Percentiles rank a stretch among this genome's conserved stretches.
These are phyloP conservation scores for Mollisia scopiformis DNA, from an alignment of 2,329 filamentous ascomycete species.

Conservation along the genomic window DNA sequence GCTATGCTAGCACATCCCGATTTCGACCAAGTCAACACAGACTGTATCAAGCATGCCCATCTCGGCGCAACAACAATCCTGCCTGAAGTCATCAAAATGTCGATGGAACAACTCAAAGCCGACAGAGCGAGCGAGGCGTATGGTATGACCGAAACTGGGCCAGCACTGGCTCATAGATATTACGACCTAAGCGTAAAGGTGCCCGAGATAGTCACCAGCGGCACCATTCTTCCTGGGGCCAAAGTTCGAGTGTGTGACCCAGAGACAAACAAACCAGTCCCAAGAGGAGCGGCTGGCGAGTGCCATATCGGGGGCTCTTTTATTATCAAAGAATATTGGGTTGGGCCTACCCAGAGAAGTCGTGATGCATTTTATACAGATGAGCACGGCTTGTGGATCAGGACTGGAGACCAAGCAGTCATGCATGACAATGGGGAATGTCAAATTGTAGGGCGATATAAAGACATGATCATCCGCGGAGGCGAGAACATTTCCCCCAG, in stretches of 20 bases:
- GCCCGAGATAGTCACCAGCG: constrained; percentile 68
- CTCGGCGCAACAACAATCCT: constrained; percentile 8
- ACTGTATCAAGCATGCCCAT: constrained; percentile 1
- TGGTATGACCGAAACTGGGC: constrained; percentile 37
- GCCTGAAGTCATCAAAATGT: constrained; percentile 1
- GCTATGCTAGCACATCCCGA: constrained; percentile 11
- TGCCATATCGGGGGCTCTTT: constrained; percentile 81
- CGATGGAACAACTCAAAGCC: constrained; percentile 1
- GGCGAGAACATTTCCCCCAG: constrained; percentile 94
- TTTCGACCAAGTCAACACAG: constrained; percentile 12
- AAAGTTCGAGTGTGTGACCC: constrained; percentile 75
- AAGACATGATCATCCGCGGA: constrained; percentile 90
- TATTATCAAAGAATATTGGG: constrained; percentile 88
- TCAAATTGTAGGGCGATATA: constrained; percentile 85
- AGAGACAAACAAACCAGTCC: constrained; percentile 61
- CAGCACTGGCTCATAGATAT: constrained; percentile 67
- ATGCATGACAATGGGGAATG: constrained; percentile 85
- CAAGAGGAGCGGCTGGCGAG: constrained; percentile 73
- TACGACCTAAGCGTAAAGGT: constrained; percentile 58
- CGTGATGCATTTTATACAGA: constrained; percentile 63
- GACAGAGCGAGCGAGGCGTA: constrained; percentile 52
- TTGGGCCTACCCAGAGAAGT: constrained; percentile 65
- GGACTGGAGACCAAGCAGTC: constrained; percentile 84
- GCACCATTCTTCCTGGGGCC: constrained; percentile 72
- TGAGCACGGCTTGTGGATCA: constrained; percentile 67